Base-by-base conservation (phyloP, 139 green algal species). In the Tetradesmus obliquus region DNA sequence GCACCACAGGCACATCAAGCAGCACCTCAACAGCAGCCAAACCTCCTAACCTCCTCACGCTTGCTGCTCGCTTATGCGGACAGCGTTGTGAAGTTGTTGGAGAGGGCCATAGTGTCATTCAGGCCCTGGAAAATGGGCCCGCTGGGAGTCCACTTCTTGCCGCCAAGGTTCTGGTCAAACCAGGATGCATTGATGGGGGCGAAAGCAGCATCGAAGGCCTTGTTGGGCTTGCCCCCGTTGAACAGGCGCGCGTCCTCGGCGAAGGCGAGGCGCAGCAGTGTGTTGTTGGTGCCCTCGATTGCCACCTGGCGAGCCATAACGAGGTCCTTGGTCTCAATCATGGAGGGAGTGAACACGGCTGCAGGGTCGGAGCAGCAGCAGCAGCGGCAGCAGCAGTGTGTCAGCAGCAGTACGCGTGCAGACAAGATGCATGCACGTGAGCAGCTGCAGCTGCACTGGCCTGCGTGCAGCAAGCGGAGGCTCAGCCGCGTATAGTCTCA, bases 81-180 rank as follows among this genome's bases (percentile, higher is more conserved):
- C 85, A 88, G n/a, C 17, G 84, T 76, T 20, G 51, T 87, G 66
- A 76, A 76, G 82, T 87, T 87, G 82, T 54, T 20, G 3, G 55
- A n/a, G 10, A 88, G 57, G 24, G n/a, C 22, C 62, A 89, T 22
- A 0, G 85, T 82, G 24, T 82, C 62, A 20, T 89, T 81, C 53
- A 82, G 71, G 45, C 12, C 51, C 3, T 69, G 15, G 13, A 84
- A 66, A 20, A 90, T 69, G 5, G 55, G 53, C 13, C 9, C 2
- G 4, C 17, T 84, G 17, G 51, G 19, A 15, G 79, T 90, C 86
- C 86, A 90, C 1, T 22, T 84, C 53, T 90, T 90, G 71, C 86
- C 71, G n/a, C 24, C 20, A 12, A 84, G 71, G 13, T 54, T 54
- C 53, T 81, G 71, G 19, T 12, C 71, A 4, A 57, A 15, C 15